phyloP scores from a whole-genome alignment of 139 green algal genomes.

The Diplosphaera chodatii region DNA sequence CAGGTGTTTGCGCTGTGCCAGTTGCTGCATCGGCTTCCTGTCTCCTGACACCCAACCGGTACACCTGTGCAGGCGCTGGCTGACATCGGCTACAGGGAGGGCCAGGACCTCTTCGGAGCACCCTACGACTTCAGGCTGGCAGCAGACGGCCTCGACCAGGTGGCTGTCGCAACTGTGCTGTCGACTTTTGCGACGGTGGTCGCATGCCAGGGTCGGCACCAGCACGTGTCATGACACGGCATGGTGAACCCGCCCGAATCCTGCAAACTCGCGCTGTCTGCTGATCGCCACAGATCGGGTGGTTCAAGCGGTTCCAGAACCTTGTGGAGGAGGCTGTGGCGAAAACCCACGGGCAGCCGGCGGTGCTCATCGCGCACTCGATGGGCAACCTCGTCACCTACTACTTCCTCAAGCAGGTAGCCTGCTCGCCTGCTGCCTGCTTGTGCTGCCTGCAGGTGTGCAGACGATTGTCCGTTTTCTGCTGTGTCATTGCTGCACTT shows the following conservation, averaged over 20 bases:
- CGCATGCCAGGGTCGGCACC: too few relatives aligned
- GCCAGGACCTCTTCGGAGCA: slow-evolving; percentile 27
- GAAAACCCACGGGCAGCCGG: slow-evolving; percentile 14
- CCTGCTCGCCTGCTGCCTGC: neutral
- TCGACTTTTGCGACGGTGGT: too few relatives aligned
- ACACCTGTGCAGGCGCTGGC: slow-evolving; percentile 15
- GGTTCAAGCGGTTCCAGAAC: slow-evolving; percentile 11
- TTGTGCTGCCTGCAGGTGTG: too few relatives aligned
- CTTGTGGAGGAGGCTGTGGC: slow-evolving; percentile 30
- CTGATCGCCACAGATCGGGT: slow-evolving; percentile 25
- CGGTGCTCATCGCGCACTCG: slow-evolving; percentile 23
- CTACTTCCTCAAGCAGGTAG: slow-evolving; percentile 20
- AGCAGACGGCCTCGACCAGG: slow-evolving; percentile 25
- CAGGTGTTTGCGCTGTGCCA: too few relatives aligned
- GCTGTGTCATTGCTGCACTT: too few relatives aligned
- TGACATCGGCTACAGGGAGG: slow-evolving; percentile 19
- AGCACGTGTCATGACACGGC: too few relatives aligned
- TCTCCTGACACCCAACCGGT: slow-evolving; percentile 11
- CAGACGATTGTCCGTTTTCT: too few relatives aligned
- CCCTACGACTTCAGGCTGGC: slow-evolving; percentile 39
- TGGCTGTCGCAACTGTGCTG: neutral
- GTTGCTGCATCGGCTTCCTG: too few relatives aligned
- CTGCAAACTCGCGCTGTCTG: too few relatives aligned
- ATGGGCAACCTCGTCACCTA: slow-evolving; percentile 29
- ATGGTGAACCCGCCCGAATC: too few relatives aligned